Evolutionary conservation across 192 early-diverging fungal genomes (phyloP).

Genomic region (Umbelopsis vinacea): DNA sequence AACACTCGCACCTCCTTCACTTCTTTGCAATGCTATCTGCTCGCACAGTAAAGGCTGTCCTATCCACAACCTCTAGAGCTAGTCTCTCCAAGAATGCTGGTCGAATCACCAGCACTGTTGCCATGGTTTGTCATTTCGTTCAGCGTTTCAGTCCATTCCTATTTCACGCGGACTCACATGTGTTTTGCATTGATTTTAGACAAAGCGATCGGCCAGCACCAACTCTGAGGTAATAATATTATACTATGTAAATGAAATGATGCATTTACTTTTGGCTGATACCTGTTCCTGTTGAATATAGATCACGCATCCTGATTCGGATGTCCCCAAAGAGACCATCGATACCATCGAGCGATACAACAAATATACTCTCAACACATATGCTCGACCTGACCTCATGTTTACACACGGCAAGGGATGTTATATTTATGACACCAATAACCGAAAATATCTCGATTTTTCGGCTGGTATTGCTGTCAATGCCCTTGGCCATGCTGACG

Average conservation of each 20-base stretch:
- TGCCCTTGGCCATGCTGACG: slow-evolving; percentile 88
- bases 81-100: background rate
- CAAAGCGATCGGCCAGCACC: background rate
- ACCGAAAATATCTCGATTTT: slow-evolving; percentile 88
- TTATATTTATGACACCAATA: slow-evolving; percentile 76
- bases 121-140: background rate
- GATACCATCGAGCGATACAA: slow-evolving; percentile 50
- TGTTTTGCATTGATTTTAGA: background rate
- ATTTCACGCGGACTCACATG: background rate
- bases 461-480: slow-evolving; percentile 95
- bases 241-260: too few relatives aligned
- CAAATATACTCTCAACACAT: slow-evolving; percentile 73
- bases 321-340: slow-evolving; percentile 45
- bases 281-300: background rate
- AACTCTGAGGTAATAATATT: background rate
- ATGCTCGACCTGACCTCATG: slow-evolving; percentile 69
- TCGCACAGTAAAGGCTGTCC: background rate
- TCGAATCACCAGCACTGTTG: background rate
- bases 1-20: background rate
- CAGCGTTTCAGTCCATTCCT: background rate
- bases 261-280: background rate
- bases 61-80: background rate
- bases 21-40: slow-evolving; percentile 2
- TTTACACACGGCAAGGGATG: slow-evolving; percentile 85
- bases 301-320: slow-evolving; percentile 58